phyloP scores from a whole-genome alignment of 805 yeast genomes.

The Ogataea salicorniae region DNA sequence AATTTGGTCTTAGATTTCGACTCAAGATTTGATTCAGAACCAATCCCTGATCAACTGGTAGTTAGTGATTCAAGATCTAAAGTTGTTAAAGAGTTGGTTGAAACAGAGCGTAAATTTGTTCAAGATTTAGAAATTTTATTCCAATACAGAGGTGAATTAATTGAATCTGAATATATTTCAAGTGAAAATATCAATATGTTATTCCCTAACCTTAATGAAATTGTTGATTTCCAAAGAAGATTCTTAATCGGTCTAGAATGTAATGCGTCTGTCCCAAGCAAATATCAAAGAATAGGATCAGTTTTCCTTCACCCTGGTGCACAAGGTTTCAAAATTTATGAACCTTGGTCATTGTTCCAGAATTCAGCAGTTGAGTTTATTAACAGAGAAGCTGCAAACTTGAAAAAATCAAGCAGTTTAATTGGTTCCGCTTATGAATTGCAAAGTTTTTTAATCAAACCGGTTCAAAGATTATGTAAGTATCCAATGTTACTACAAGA shows the following conservation, averaged over 20 bases:
- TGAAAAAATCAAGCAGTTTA: conserved; percentile 49
- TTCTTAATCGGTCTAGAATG: conserved; percentile 86
- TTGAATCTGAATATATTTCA: conserved; percentile 60
- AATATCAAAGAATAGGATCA: conserved; percentile 82
- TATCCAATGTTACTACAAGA: conserved; percentile 82
- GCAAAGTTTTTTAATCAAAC: conserved; percentile 85
- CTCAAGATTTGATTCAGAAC: conserved; percentile 29
- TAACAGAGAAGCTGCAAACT: conserved; percentile 51
- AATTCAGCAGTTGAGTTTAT: conserved; percentile 81
- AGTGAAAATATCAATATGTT: conserved; percentile 75
- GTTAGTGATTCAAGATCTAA: conserved; percentile 60
- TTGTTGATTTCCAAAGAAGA: conserved; percentile 89
- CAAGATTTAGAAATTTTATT: conserved; percentile 78
- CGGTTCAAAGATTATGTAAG: conserved; percentile 93
- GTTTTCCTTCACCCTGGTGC: conserved; percentile 76
- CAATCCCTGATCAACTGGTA: conserved; percentile 22
- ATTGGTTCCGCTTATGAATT: conserved; percentile 85
- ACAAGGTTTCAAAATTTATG: conserved; percentile 80
- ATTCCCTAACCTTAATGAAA: conserved; percentile 78
- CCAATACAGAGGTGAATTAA: conserved; percentile 62
- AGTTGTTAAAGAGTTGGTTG: conserved; percentile 78
- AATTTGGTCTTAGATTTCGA: conserved; percentile 54
- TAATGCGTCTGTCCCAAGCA: conserved; percentile 68
- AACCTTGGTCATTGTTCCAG: conserved; percentile 92
- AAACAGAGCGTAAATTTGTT: conserved; percentile 89